Conservation (phyloP, 2,329 filamentous ascomycete species). For the Macroventuria anomochaeta region DNA sequence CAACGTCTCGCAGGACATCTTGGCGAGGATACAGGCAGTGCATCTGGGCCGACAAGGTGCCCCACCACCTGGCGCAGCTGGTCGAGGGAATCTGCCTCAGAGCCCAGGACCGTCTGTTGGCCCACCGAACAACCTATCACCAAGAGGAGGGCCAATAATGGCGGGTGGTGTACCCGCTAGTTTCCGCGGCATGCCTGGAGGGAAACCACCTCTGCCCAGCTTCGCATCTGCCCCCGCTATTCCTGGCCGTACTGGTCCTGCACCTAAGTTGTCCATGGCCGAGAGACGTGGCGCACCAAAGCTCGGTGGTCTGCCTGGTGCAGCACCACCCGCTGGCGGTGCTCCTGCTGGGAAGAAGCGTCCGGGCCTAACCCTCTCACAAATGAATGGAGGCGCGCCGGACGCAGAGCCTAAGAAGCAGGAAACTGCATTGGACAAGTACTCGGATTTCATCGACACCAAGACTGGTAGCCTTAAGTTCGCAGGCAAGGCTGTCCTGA, state of each 20-base stretch:
- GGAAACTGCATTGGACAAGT: conserved; percentile 66
- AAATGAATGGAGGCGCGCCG: conserved; percentile 48
- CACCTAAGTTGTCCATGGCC: conserved; percentile 66
- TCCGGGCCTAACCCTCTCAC: conserved; percentile 53
- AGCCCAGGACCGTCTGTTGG: conserved; percentile 34
- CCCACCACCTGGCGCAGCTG: conserved; percentile 47
- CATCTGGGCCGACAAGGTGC: conserved; percentile 69
- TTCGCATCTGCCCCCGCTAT: conserved; percentile 59
- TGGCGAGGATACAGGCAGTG: conserved; percentile 74
- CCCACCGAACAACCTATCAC: conserved; percentile 18
- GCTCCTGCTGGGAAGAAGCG: conserved; percentile 48
- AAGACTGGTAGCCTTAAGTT: conserved; percentile 92
- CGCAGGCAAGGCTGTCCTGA: conserved; percentile 89
- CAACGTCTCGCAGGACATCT: conserved; percentile 65
- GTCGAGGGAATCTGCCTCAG: conserved; percentile 31
- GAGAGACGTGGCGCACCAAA: conserved; percentile 59
- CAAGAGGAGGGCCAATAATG: conserved; percentile 31
- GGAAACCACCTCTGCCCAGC: conserved; percentile 49
- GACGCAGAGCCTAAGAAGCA: conserved; percentile 41
- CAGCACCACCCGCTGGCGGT: conserved; percentile 35
- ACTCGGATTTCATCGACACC: conserved; percentile 84
- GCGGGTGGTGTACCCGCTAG: conserved; percentile 52
- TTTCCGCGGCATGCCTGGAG: conserved; percentile 49
- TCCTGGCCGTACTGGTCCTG: conserved; percentile 52
- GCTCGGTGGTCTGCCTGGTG: conserved; percentile 56